A percentile compares a stretch with the other conserved stretches of the same genome.
phyloP scores from a whole-genome alignment of 768 basidiomycete genomes.

The Collybia sordida region DNA sequence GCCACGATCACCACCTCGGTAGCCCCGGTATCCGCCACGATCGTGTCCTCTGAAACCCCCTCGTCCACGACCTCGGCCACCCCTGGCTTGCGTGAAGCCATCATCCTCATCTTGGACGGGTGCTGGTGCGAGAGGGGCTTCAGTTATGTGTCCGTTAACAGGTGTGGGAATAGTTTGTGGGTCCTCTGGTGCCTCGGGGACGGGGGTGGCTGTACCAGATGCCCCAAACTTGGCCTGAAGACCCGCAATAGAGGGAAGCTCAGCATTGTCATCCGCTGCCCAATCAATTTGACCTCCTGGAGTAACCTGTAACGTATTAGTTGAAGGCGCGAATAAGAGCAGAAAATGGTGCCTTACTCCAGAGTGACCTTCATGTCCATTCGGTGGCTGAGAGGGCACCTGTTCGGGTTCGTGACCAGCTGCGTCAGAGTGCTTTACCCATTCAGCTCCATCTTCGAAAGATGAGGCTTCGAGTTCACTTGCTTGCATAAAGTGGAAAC shows the following conservation, averaged over 20 bases:
- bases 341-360: slow-evolving; percentile 6
- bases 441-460: slow-evolving; percentile 55
- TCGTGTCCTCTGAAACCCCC: slow-evolving; percentile 27
- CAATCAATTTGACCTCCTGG: slow-evolving; percentile 60
- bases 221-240: slow-evolving; percentile 78
- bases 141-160: slow-evolving; percentile 26
- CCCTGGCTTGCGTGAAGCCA: slow-evolving; percentile 56
- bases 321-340: background rate
- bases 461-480: slow-evolving; percentile 67
- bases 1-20: slow-evolving; percentile 40
- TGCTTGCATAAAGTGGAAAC: slow-evolving; percentile 80
- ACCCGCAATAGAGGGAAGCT: slow-evolving; percentile 73
- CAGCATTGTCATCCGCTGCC: slow-evolving; percentile 81
- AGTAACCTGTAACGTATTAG: slow-evolving; percentile 9
- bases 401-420: slow-evolving; percentile 25
- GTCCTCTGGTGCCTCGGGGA: slow-evolving; percentile 25
- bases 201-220: slow-evolving; percentile 71
- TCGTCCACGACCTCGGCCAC: slow-evolving; percentile 50
- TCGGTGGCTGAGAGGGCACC: slow-evolving; percentile 14
- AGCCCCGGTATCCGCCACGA: slow-evolving; percentile 30
- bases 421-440: slow-evolving; percentile 50
- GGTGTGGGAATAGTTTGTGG: slow-evolving; percentile 21
- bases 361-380: slow-evolving; percentile 13
- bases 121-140: slow-evolving; percentile 18
- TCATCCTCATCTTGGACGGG: slow-evolving; percentile 49